phyloP scores from a whole-genome alignment of 805 yeast genomes.

The Nakazawaea laoshanensis region DNA sequence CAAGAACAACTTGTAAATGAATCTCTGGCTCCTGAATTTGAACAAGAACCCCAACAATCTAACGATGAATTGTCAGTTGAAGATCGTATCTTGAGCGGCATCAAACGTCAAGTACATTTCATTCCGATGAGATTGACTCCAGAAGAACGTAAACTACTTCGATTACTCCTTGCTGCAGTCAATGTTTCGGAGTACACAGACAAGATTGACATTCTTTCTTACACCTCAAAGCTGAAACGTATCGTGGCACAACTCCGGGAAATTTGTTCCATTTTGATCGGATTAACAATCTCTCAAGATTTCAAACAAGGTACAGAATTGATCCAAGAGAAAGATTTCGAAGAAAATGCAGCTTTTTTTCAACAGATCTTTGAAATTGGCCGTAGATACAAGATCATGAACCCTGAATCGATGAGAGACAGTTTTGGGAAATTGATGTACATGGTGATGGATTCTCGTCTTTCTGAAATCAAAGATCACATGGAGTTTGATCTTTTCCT shows the following conservation, averaged over 20 bases:
- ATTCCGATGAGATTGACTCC: constrained; percentile 63
- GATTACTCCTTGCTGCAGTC: constrained; percentile 66
- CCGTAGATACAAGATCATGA: constrained; percentile 74
- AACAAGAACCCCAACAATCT: neutral
- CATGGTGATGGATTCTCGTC: constrained; percentile 78
- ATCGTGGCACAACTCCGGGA: constrained; percentile 67
- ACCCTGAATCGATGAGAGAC: constrained; percentile 74
- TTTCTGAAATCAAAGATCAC: constrained; percentile 60
- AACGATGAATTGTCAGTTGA: constrained; percentile 9
- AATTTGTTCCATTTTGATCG: constrained; percentile 72
- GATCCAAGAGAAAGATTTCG: constrained; percentile 58
- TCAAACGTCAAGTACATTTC: constrained; percentile 37
- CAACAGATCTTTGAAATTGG: constrained; percentile 68
- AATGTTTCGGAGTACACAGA: constrained; percentile 77
- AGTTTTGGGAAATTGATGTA: constrained; percentile 74
- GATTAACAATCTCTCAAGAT: constrained; percentile 70
- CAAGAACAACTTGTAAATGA: constrained; percentile 14
- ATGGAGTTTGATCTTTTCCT: constrained; percentile 72
- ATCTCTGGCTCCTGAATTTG: constrained; percentile 10
- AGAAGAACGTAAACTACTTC: constrained; percentile 61
- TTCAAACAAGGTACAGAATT: constrained; percentile 61
- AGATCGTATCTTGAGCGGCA: constrained; percentile 22
- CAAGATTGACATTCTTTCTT: constrained; percentile 61
- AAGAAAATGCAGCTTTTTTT: constrained; percentile 68
- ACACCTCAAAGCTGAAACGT: constrained; percentile 60